Evolutionary conservation across 805 yeast species (phyloP).

Genomic region (Yamadazyma ubonensis): DNA sequence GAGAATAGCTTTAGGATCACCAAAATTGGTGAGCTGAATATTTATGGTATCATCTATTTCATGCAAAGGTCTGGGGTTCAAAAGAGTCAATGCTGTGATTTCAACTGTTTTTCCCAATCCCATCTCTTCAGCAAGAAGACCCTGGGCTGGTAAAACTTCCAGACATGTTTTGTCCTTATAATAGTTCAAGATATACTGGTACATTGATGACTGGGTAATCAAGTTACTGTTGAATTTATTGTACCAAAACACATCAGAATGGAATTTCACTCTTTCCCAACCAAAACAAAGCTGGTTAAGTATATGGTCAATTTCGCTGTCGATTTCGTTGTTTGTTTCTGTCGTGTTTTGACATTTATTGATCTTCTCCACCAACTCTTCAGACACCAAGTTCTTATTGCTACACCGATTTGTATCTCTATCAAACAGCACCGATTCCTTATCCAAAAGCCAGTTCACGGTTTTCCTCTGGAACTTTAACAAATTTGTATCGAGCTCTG

Average conservation of each 20-base stretch:
- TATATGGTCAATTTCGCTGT: constrained; percentile 23
- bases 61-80: constrained; percentile 53
- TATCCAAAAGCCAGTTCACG: constrained; percentile 54
- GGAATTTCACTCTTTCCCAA: constrained; percentile 36
- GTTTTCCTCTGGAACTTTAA: constrained; percentile 54
- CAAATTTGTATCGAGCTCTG: constrained; percentile 44
- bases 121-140: constrained; percentile 91
- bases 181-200: constrained; percentile 28
- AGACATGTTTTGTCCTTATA: constrained; percentile 22
- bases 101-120: constrained; percentile 96
- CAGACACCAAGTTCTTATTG: constrained; percentile 16
- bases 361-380: constrained; percentile 6
- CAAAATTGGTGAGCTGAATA: constrained; percentile 31
- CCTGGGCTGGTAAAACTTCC: constrained; percentile 48
- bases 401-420: constrained; percentile 22
- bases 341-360: no score
- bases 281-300: constrained; percentile 52
- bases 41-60: constrained; percentile 32
- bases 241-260: constrained; percentile 37
- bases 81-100: constrained; percentile 59
- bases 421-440: constrained; percentile 47
- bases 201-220: constrained; percentile 30
- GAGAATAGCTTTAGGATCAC: constrained; percentile 44
- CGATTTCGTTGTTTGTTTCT: constrained; percentile 15
- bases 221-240: constrained; percentile 53